phyloP scores from a whole-genome alignment of 1,284 basidiomycete species.

The Termitomyces sp. region DNA sequence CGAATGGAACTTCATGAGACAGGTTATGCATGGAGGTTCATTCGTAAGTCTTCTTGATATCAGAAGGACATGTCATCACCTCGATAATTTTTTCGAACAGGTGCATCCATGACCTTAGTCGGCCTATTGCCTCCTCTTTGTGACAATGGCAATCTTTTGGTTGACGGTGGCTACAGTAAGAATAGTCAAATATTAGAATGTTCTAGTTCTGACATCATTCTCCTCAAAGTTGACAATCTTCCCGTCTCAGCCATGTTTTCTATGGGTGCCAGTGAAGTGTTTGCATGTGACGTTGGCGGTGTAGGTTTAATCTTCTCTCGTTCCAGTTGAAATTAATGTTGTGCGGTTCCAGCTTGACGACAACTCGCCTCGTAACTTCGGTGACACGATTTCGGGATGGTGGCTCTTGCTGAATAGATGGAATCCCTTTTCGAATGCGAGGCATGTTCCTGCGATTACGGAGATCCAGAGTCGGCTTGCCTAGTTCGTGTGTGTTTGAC shows the following conservation, averaged over 20 bases:
- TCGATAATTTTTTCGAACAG: conserved; percentile 30
- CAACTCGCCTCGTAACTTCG: conserved; percentile 90
- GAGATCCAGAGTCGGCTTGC: conserved; percentile 95
- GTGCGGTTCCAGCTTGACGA: conserved; percentile 66
- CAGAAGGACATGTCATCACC: background rate
- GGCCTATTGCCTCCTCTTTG: conserved; percentile 93
- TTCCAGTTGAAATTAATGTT: conserved; percentile 1
- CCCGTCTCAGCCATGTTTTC: conserved; percentile 90
- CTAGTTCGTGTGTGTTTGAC: conserved; percentile 58
- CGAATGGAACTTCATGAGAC: conserved; percentile 97
- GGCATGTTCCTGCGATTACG: conserved; percentile 86
- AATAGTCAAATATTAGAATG: conserved; percentile 7
- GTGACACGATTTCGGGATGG: conserved; percentile 95
- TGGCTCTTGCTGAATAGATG: conserved; percentile 92
- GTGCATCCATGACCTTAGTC: conserved; percentile 97
- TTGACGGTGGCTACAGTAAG: conserved; percentile 90
- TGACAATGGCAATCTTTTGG: conserved; percentile 91
- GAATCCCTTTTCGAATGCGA: conserved; percentile 85
- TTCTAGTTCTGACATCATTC: background rate
- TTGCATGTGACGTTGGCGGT: conserved; percentile 93
- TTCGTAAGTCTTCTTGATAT: conserved; percentile 48
- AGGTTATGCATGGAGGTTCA: conserved; percentile 90
- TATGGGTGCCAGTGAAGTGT: conserved; percentile 89
- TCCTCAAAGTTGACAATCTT: conserved; percentile 76
- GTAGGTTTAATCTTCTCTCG: conserved; percentile 41